Evolutionary conservation across 2,329 filamentous ascomycete species (phyloP).

Genomic region (Diaporthe nobilis): DNA sequence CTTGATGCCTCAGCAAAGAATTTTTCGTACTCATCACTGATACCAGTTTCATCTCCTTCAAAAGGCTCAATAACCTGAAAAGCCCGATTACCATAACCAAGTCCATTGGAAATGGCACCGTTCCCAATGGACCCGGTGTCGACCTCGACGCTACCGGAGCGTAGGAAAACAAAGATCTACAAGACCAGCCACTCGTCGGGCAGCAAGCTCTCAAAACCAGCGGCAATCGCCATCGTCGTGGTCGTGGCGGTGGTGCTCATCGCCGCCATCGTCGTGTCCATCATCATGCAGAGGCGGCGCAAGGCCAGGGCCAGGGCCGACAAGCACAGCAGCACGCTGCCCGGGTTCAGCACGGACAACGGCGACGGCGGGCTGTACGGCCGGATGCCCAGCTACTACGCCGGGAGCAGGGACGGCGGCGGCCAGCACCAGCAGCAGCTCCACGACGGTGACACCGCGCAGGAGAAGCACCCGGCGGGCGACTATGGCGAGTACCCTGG

Average conservation of each 20-base stretch:
- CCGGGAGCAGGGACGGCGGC: not conserved
- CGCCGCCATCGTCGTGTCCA: not conserved
- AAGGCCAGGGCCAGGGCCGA: slow-evolving; percentile 7
- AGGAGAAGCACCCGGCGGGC: not conserved
- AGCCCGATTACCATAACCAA: not conserved
- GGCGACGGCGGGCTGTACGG: not conserved
- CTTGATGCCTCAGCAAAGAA: not conserved
- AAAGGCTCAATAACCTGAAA: not conserved
- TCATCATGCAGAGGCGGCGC: not conserved
- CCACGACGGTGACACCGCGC: not conserved
- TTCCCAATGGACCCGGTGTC: not conserved
- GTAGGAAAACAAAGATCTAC: not conserved
- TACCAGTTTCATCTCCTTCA: not conserved
- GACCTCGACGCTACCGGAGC: not conserved
- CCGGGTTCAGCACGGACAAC: slow-evolving; percentile 11
- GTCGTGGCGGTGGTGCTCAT: not conserved
- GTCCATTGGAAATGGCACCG: slow-evolving; percentile 10
- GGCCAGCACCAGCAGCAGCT: not conserved
- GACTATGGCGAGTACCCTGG: not conserved
- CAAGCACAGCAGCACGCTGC: not conserved
- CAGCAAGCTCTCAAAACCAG: slow-evolving; percentile 4
- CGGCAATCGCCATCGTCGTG: not conserved
- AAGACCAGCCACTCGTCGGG: not conserved
- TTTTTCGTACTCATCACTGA: not conserved
- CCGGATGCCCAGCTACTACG: not conserved